These are phyloP conservation scores for Phaeodactylum tricornutum DNA, from an alignment of 108 stramenopile genomes.

Conservation along the genomic window DNA sequence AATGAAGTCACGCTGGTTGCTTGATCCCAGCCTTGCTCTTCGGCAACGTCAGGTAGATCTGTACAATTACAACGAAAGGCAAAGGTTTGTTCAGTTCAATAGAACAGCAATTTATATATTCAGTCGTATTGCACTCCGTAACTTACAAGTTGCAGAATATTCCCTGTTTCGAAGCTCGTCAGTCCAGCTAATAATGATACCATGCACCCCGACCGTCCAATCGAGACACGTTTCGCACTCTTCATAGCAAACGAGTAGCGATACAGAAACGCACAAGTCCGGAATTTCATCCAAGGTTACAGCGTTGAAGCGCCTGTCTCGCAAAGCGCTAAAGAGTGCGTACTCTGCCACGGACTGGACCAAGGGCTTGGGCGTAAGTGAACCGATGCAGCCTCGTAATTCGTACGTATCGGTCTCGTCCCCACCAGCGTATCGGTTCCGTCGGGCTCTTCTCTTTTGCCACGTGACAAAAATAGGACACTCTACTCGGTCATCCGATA, in stretches of 20 bases:
- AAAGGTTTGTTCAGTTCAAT: too few species aligned
- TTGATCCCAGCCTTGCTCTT: conserved; percentile 57
- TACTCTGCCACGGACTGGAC: conserved; percentile 45
- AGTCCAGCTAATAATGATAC: conserved; percentile 43
- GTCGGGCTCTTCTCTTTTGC: conserved; percentile 37
- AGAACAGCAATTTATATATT: too few species aligned
- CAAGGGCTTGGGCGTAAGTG: conserved; percentile 35
- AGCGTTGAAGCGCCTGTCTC: conserved; percentile 60
- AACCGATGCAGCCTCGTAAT: conserved; percentile 73
- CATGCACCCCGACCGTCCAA: conserved; percentile 72
- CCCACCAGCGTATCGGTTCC: conserved; percentile 1
- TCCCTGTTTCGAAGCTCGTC: conserved; percentile 3
- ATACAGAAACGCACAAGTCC: conserved; percentile 52
- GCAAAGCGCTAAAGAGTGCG: conserved; percentile 48
- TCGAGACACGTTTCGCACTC: conserved; percentile 42
- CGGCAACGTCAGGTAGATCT: conserved; percentile 68
- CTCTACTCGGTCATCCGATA: conserved; percentile 24
- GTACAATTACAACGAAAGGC: too few species aligned
- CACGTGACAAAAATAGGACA: conserved; percentile 79
- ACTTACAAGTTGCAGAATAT: too few species aligned
- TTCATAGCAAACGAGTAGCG: conserved; percentile 64
- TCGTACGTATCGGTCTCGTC: conserved; percentile 19
- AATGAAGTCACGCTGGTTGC: conserved; percentile 35
- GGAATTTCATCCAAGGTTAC: conserved; percentile 38
- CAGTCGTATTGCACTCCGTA: too few species aligned